Evolutionary conservation across 768 basidiomycete species (phyloP).

Genomic region (Amanita polypyramis): DNA sequence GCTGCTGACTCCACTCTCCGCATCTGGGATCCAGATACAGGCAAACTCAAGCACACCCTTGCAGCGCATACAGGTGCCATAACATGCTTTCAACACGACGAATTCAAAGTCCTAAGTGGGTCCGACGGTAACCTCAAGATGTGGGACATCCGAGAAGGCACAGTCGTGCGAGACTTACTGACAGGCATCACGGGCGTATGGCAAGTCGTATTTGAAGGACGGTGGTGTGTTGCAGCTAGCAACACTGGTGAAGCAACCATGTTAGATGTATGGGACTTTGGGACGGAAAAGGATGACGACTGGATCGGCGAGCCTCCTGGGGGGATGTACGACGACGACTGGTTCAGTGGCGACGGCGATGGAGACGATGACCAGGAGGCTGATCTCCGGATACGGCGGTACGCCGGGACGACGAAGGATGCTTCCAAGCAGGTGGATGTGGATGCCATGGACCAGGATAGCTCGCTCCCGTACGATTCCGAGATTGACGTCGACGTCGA

Average conservation of each 20-base stretch:
- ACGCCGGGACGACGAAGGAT: slow-evolving; percentile 32
- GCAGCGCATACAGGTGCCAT: slow-evolving; percentile 95
- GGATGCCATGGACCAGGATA: slow-evolving; percentile 69
- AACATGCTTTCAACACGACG: slow-evolving; percentile 98
- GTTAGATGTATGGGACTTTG: slow-evolving; percentile 89
- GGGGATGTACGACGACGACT: slow-evolving; percentile 65
- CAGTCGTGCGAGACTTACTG: slow-evolving; percentile 77
- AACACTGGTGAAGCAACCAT: slow-evolving; percentile 70
- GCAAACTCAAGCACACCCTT: slow-evolving; percentile 71
- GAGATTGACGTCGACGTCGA: slow-evolving; percentile 24
- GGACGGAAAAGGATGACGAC: slow-evolving; percentile 61
- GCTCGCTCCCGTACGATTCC: slow-evolving; percentile 29
- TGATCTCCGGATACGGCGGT: slow-evolving; percentile 15
- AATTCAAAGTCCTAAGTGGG: slow-evolving; percentile 92
- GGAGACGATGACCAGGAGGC: slow-evolving; percentile 36
- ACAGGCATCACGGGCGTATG: slow-evolving; percentile 92
- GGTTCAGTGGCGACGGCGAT: slow-evolving; percentile 43
- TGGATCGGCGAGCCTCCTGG: slow-evolving; percentile 75
- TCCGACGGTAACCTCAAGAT: slow-evolving; percentile 95
- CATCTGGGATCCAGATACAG: slow-evolving; percentile 86
- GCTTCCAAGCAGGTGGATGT: slow-evolving; percentile 44
- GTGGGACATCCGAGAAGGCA: slow-evolving; percentile 91
- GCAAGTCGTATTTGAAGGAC: slow-evolving; percentile 93
- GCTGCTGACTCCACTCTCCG: slow-evolving; percentile 94
- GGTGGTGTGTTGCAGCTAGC: slow-evolving; percentile 92